These are phyloP conservation scores for Saccharomycopsis oosterbeekiorum DNA, from an alignment of 805 yeast species.

Conservation along the genomic window DNA sequence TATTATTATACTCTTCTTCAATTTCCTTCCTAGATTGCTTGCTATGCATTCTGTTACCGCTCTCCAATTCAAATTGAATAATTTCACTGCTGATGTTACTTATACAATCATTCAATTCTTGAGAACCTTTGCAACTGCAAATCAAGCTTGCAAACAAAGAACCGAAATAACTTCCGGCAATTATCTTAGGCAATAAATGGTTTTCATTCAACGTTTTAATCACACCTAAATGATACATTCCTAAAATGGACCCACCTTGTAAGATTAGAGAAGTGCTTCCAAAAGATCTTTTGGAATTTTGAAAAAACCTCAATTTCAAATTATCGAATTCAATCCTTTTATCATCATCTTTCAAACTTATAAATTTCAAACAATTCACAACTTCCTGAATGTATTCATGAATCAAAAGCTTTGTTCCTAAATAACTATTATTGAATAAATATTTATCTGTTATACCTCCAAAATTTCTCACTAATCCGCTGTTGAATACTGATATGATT, in stretches of 20 bases:
- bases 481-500: slow-evolving; percentile 59
- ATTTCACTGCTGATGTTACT: neutral
- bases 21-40: neutral
- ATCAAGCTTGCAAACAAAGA: slow-evolving; percentile 84
- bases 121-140: slow-evolving; percentile 36
- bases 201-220: slow-evolving; percentile 71
- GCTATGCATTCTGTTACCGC: neutral
- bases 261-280: slow-evolving; percentile 86
- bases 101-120: neutral
- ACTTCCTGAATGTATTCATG: slow-evolving; percentile 82
- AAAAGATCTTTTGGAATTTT: slow-evolving; percentile 74
- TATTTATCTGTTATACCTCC: slow-evolving; percentile 81
- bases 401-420: slow-evolving; percentile 82
- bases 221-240: slow-evolving; percentile 89
- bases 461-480: slow-evolving; percentile 81
- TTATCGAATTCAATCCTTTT: slow-evolving; percentile 28
- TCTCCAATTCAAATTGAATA: neutral
- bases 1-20: slow-evolving; percentile 2
- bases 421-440: slow-evolving; percentile 68
- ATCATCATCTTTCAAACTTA: slow-evolving; percentile 32
- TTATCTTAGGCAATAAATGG: slow-evolving; percentile 70
- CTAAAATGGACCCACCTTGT: slow-evolving; percentile 94
- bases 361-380: slow-evolving; percentile 50
- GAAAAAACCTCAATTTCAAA: slow-evolving; percentile 64
- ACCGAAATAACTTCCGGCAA: slow-evolving; percentile 90